These are phyloP conservation scores for Melanomma pulvis-pyrius DNA, from an alignment of 495 filamentous ascomycete species.

Conservation along the genomic window DNA sequence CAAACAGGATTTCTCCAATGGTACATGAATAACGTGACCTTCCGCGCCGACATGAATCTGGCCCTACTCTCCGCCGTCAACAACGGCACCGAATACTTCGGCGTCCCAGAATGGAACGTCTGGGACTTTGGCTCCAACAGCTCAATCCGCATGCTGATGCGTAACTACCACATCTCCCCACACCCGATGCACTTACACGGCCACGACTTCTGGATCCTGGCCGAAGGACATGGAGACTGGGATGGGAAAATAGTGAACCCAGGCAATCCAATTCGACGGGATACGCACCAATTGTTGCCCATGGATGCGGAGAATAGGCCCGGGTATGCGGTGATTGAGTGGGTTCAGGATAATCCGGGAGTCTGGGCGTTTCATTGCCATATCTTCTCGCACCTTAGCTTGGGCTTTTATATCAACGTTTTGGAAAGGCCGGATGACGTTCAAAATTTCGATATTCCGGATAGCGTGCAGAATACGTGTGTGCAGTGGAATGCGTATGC, in stretches of 20 bases:
- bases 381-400: constrained; percentile 25
- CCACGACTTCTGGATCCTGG: constrained; percentile 25
- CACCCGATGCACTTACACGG: too few relatives aligned
- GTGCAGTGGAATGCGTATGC: too few relatives aligned
- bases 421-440: constrained; percentile 2
- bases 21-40: too few relatives aligned
- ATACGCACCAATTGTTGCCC: constrained; percentile 11
- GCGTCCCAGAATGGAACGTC: constrained; percentile 33
- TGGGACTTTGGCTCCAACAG: constrained; percentile 42
- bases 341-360: constrained; percentile 28
- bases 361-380: constrained; percentile 38
- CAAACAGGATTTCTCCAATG: too few relatives aligned
- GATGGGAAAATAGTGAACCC: constrained; percentile 24
- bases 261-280: constrained; percentile 26
- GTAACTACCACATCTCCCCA: constrained; percentile 31
- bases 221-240: constrained; percentile 22
- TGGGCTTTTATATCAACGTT: constrained; percentile 30
- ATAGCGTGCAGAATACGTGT: too few relatives aligned
- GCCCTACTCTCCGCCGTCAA: neutral
- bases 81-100: neutral
- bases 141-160: constrained; percentile 40
- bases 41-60: too few relatives aligned
- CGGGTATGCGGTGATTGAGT: constrained; percentile 22
- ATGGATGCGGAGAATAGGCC: neutral
- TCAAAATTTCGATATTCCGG: too few relatives aligned